Evolutionary conservation across 306 rosid species (phyloP).

Genomic region (Carpinus viminea): DNA sequence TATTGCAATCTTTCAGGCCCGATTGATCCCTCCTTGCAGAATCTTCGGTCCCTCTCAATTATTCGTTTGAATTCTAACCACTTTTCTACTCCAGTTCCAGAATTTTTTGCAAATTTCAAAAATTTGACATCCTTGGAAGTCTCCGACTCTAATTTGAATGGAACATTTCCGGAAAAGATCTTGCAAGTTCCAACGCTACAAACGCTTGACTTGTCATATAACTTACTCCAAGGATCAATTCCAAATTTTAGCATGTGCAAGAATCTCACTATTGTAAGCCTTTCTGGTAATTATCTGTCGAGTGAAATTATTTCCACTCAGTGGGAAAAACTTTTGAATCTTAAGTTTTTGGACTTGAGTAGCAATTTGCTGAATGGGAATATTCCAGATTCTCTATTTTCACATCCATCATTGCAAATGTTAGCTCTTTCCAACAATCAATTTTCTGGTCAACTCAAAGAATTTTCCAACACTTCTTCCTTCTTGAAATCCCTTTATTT

Average conservation of each 20-base stretch:
- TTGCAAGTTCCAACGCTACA: conserved; percentile 27
- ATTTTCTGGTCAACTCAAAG: conserved; percentile 1
- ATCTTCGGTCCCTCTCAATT: background rate
- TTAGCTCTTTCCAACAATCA: background rate
- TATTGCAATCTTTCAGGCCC: conserved; percentile 4
- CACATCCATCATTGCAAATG: background rate
- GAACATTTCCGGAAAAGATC: conserved; percentile 31
- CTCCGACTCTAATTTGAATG: conserved; percentile 17
- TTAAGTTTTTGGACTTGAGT: background rate
- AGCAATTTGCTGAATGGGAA: background rate
- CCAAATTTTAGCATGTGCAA: conserved; percentile 36
- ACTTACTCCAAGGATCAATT: conserved; percentile 32
- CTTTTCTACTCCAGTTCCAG: conserved; percentile 23
- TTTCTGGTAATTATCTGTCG: too few species aligned
- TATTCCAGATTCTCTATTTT: background rate
- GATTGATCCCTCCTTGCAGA: background rate
- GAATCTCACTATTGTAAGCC: background rate
- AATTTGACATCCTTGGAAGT: conserved; percentile 20
- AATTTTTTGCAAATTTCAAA: conserved; percentile 21
- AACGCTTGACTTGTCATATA: conserved; percentile 33
- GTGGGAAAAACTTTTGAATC: background rate
- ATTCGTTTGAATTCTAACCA: background rate
- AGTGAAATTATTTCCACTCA: background rate
- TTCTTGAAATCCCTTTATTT: background rate
- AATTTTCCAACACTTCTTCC: too few species aligned